These are phyloP conservation scores for Peronospora belbahrii DNA, from an alignment of 352 stramenopile genomes.

Conservation along the genomic window DNA sequence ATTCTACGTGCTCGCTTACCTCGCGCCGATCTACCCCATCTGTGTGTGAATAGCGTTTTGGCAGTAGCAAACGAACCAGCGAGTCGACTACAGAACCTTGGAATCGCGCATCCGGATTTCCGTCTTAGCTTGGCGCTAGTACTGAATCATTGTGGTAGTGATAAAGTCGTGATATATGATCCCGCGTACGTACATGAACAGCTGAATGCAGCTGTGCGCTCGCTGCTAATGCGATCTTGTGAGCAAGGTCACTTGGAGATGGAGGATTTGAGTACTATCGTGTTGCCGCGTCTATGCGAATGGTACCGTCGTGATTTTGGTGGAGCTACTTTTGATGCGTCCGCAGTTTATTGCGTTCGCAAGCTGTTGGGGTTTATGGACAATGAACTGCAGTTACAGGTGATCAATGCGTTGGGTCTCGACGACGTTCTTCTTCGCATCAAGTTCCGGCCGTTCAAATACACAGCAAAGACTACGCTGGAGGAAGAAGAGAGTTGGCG, in stretches of 20 bases:
- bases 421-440: slow-evolving; percentile 43
- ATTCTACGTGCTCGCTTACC: slow-evolving; percentile 54
- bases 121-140: slow-evolving; percentile 63
- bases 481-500: slow-evolving; percentile 10
- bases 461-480: slow-evolving; percentile 32
- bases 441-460: slow-evolving; percentile 53
- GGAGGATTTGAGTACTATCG: slow-evolving; percentile 26
- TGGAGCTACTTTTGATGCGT: slow-evolving; percentile 11
- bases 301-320: slow-evolving; percentile 69
- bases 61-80: slow-evolving; percentile 3
- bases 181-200: slow-evolving; percentile 52
- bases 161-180: slow-evolving; percentile 20
- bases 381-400: slow-evolving; percentile 32
- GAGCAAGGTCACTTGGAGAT: slow-evolving; percentile 23
- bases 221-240: slow-evolving; percentile 16
- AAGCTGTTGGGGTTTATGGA: slow-evolving; percentile 73
- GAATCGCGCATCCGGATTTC: slow-evolving; percentile 65
- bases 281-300: slow-evolving; percentile 62
- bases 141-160: slow-evolving; percentile 35
- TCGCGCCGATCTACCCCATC: slow-evolving; percentile 39
- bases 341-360: slow-evolving; percentile 50
- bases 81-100: slow-evolving; percentile 28
- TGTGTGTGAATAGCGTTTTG: slow-evolving; percentile 24
- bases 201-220: slow-evolving; percentile 52
- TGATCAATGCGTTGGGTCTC: slow-evolving; percentile 33